phyloP scores from a whole-genome alignment of 1,284 basidiomycete species.

The Hortiboletus rubellus region DNA sequence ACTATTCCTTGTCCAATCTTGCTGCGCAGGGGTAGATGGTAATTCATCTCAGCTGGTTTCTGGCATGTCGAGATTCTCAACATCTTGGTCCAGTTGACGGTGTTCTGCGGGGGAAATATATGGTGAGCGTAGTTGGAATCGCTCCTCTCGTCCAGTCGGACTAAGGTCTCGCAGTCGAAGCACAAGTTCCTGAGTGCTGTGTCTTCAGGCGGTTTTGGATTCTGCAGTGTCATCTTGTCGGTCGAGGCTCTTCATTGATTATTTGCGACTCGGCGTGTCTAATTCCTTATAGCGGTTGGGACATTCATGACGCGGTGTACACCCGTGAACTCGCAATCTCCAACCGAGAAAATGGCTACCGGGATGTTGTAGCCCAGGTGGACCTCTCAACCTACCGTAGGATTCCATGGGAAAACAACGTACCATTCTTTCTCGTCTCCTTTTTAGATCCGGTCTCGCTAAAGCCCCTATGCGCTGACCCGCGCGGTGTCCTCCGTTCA shows the following conservation, averaged over 20 bases:
- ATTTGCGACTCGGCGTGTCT: neutral
- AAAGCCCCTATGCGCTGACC: constrained; percentile 78
- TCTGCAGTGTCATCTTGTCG: constrained; percentile 89
- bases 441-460: constrained; percentile 86
- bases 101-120: constrained; percentile 90
- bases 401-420: constrained; percentile 90
- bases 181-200: constrained; percentile 88
- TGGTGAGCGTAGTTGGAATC: constrained; percentile 50
- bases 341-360: constrained; percentile 89
- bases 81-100: constrained; percentile 71
- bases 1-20: neutral
- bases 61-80: constrained; percentile 7
- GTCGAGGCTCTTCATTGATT: constrained; percentile 20
- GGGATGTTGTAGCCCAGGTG: constrained; percentile 81
- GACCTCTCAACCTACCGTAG: constrained; percentile 85
- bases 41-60: constrained; percentile 17
- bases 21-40: constrained; percentile 65
- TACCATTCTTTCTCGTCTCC: constrained; percentile 91
- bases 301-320: constrained; percentile 85
- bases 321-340: constrained; percentile 85
- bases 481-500: constrained; percentile 75
- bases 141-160: neutral
- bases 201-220: constrained; percentile 85
- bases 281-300: constrained; percentile 66
- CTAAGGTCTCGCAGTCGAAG: constrained; percentile 60